Conservation (phyloP, 768 basidiomycete genomes). For the Tubosaeta brunneosetosa region DNA sequence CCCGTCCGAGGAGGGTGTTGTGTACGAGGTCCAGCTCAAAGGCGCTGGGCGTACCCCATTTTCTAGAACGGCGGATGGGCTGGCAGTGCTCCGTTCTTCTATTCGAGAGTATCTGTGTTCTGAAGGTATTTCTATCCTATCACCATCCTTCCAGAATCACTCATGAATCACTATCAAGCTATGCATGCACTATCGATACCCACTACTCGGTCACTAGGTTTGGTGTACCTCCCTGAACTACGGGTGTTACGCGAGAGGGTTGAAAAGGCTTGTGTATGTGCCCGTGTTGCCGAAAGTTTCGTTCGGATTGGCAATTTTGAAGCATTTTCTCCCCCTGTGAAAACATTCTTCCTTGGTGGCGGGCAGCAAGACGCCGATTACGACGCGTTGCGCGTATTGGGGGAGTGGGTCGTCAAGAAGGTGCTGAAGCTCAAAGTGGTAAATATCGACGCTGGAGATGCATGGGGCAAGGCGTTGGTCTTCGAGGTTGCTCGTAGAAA, state of each 20-base stretch:
- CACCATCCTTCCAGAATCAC: constrained; percentile 15
- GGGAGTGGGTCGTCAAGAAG: constrained; percentile 66
- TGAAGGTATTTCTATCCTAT: constrained; percentile 51
- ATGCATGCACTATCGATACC: constrained; percentile 82
- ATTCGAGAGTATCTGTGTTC: constrained; percentile 91
- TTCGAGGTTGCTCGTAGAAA: constrained; percentile 80
- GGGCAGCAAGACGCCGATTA: constrained; percentile 72
- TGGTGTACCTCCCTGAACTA: constrained; percentile 70
- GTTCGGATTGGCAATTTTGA: constrained; percentile 91
- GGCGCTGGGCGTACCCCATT: constrained; percentile 94
- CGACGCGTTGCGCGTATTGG: constrained; percentile 69
- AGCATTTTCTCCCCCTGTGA: constrained; percentile 67
- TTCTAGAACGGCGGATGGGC: constrained; percentile 86
- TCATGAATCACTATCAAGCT: constrained; percentile 43
- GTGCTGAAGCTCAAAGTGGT: constrained; percentile 48
- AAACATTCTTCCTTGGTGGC: constrained; percentile 64
- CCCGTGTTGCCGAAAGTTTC: constrained; percentile 85
- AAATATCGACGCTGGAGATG: constrained; percentile 40
- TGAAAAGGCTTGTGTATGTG: constrained; percentile 70
- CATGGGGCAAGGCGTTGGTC: constrained; percentile 71
- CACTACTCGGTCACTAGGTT: constrained; percentile 80
- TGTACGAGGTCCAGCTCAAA: constrained; percentile 90
- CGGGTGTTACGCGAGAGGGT: constrained; percentile 69
- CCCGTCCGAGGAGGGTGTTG: constrained; percentile 46
- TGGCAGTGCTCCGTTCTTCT: constrained; percentile 92